Evolutionary conservation across 2,329 filamentous ascomycete species (phyloP), one percentile per base, ranked within the genome.

Genomic region (Samsoniella hepiali): DNA sequence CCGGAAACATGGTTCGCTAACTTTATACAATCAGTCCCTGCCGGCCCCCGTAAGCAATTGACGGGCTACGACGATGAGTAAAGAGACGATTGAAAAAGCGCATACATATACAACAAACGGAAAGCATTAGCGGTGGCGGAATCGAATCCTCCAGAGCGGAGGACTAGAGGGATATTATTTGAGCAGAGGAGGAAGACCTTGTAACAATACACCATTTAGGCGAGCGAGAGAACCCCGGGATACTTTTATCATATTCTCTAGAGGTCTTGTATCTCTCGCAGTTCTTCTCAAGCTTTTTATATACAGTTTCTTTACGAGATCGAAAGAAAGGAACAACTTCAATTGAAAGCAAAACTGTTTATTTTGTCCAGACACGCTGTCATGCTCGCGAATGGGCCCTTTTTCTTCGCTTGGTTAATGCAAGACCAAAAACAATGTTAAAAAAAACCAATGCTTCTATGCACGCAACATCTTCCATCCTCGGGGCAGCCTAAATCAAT

Each of bases 31-130:
- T 1, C 22, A 88, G 85, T 88, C 61, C 86, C 86, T 15, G 69
- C 78, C 13, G 83, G 82, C 10, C 84, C 85, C 57, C 81, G 86
- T 72, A 87, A 88, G 78, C 78, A 79, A 67, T 69, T 88, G 67
- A 81, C 77, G 51, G 86, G 84, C 64, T 88, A 86, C 73, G 86
- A 86, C 70, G 86, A 88, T 71, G 80, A 81, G 66, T 75, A 71
- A 72, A 34, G 63, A 65, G 36, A 66, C 36, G 53, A 36, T 57
- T 42, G 47, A 58, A 60, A 65, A 17, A 27, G 65, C 62, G 59
- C 58, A 58, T 56, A 50, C 36, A 62, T 44, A 62, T 62, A 55
- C 47, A 32, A 62, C 13, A 40, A 40, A 15, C 13, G 17, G 29
- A 44, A 31, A 27, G 10, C 42, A 22, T n/a, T 38, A 10, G 44